Evolutionary conservation across 2,329 filamentous ascomycete species (phyloP), one percentile per base, ranked within the genome.

Genomic region (Fusarium longipes): DNA sequence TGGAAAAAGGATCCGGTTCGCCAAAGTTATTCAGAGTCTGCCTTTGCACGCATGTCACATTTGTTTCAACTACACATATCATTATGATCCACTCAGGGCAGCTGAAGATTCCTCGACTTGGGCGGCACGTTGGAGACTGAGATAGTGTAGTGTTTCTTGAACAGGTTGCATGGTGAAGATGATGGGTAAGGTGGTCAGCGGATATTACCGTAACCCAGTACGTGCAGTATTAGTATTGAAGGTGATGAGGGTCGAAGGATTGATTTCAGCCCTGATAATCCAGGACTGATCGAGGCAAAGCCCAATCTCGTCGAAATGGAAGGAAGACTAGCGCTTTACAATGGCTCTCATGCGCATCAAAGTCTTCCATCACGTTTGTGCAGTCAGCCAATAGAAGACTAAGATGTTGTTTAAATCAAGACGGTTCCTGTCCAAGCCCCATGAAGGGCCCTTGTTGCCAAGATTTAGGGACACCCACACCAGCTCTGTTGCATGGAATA

Each of bases 381-480:
- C 30, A 48, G 30, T 18, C 11, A 48, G 14, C 69, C 64, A 73
- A 65, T 72, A 22, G 43, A 24, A 24, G 44, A 45, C 47, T 29
- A 27, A 36, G 24, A 24, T 25, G 32, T 18, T 48, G 5, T 18
- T 40, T 33, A 49, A 44, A 45, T 48, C 45, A 48, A 42, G 36
- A 30, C 35, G 33, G 51, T 63, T 55, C 45, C 40, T 44, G 30
- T 38, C 8, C 57, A 45, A 33, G 40, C 48, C 57, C 44, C 38
- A 30, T 14, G 18, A 35, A 39, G 39, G 48, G 58, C 49, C 65
- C 65, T 68, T 66, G 65, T 43, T 65, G 51, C 40, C 44, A 63
- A 63, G 63, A 45, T 9, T 47, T n/a, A 57, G 44, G 49, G 56
- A 65, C 67, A 68, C 53, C 51, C 67, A 70, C 67, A 70, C 54